A percentile compares a stretch with the other conserved stretches of the same genome.
These are phyloP conservation scores for Massospora cicadina DNA, from an alignment of 371 early-diverging fungal species.

Conservation along the genomic window DNA sequence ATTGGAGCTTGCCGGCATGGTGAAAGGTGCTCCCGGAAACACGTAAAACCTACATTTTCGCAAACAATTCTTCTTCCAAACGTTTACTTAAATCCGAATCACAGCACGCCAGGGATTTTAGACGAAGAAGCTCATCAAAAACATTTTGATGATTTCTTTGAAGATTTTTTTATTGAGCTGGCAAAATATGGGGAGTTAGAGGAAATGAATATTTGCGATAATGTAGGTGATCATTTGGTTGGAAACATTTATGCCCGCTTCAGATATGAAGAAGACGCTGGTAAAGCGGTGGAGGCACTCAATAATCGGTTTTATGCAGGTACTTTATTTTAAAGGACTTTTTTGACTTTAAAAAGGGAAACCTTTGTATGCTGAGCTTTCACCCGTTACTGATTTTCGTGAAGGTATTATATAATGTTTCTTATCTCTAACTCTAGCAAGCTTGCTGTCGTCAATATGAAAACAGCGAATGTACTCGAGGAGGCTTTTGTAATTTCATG, in stretches of 20 bases:
- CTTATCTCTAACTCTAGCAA: conserved; percentile 10
- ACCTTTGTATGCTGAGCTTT: conserved; percentile 87
- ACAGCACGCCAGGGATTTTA: conserved; percentile 35
- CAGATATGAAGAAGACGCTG: conserved; percentile 80
- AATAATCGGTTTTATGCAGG: conserved; percentile 91
- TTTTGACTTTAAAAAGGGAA: conserved; percentile 30
- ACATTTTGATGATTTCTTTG: conserved; percentile 91
- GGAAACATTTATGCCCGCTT: conserved; percentile 95
- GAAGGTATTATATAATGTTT: conserved; percentile 29
- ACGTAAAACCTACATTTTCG: conserved; percentile 88
- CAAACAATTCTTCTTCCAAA: conserved; percentile 87
- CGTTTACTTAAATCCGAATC: conserved; percentile 87
- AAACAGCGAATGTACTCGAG: conserved; percentile 82
- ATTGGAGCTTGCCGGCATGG: conserved; percentile 97
- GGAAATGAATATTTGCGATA: conserved; percentile 92
- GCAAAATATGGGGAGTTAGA: conserved; percentile 89
- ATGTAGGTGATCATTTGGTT: conserved; percentile 93
- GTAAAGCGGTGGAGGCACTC: conserved; percentile 70
- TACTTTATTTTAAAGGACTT: conserved; percentile 14
- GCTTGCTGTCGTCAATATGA: conserved; percentile 96
- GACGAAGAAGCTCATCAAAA: conserved; percentile 63
- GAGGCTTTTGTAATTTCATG: conserved; percentile 98
- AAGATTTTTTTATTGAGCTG: conserved; percentile 90
- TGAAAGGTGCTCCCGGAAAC: conserved; percentile 92
- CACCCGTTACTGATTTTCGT: conserved; percentile 90